Evolutionary conservation across 306 rosid genomes (phyloP), one percentile per base, ranked within the genome.

Genomic region (Gastrolobium bilobum): DNA sequence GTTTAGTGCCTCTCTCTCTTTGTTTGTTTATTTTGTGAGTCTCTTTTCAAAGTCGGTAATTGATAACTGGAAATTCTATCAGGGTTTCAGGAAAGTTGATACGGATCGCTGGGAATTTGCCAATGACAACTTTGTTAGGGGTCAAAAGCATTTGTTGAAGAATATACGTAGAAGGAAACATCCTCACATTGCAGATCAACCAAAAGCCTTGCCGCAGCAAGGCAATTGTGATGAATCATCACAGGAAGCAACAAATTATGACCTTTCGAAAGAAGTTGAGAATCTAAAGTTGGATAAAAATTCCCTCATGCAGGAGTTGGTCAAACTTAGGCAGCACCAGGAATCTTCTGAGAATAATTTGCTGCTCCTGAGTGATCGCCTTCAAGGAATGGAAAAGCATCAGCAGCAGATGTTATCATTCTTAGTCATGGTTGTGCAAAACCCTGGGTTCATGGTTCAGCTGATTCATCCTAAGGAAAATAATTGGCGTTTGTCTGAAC

Each of bases 371-470:
- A 76, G 92, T 42, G 88, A 93, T 59, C 89, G 88, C 26, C 87
- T 96, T 82, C 81, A 86, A 10, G 97, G 99, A 74, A 91, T 96
- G 97, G 99, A 96, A 79, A 91, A 86, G 82, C 88, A 88, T 89
- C 98, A 93, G 82, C 94, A 96, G 74, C 99, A 96, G 88, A 88
- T 96, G 97, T 82, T 96, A 47, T 93, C 99, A 6, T 96, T 96
- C 86, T 77, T 96, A 78, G 99, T 93, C 56, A 91, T 91, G 97
- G 99, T 94, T 2, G 91, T 96, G 88, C 98, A 96, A 84, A 89
- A 81, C 85, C 99, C 99, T 31, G 93, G 88, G 6, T 85, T 91
- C 80, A 79, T 96, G 68, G 86, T 90, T 82, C 94, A 96, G 85
- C 67, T 91, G 65, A 88, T 91, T 84, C 90, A 95, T 31, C 93